Evolutionary conservation across 441 rosid species (phyloP).

Genomic region (Raphanus hybrid): DNA sequence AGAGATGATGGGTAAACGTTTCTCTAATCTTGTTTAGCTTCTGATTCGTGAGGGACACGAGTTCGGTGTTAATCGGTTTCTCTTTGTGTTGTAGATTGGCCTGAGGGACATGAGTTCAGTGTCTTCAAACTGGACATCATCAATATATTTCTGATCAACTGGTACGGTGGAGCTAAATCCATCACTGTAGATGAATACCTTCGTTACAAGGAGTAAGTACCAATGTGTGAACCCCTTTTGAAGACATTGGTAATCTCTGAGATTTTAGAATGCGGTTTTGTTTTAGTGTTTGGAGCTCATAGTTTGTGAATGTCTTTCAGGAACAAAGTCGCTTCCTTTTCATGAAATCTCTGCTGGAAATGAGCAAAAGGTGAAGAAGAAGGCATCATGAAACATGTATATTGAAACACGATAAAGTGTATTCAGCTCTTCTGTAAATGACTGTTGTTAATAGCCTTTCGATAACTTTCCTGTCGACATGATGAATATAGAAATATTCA

Average conservation of each 20-base stretch:
- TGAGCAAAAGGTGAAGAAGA: conserved; percentile 12
- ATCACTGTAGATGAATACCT: conserved; percentile 76
- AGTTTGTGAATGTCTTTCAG: conserved; percentile 18
- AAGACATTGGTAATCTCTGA: conserved; percentile 33
- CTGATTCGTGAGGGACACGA: conserved; percentile 53
- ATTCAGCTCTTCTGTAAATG: conserved; percentile 18
- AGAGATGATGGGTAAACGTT: conserved; percentile 74
- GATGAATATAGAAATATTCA: not conserved
- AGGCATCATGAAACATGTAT: not conserved
- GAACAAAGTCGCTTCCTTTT: conserved; percentile 19
- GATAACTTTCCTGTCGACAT: not conserved
- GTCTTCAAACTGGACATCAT: conserved; percentile 72
- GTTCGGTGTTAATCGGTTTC: too few relatives aligned
- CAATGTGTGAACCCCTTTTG: not conserved
- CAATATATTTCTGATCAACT: conserved; percentile 79
- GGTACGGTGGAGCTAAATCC: conserved; percentile 94
- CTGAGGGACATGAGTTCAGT: conserved; percentile 67
- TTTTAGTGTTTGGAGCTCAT: not conserved
- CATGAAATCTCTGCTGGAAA: not conserved
- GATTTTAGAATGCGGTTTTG: not conserved
- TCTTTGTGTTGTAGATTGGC: conserved; percentile 72
- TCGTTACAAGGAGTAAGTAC: conserved; percentile 58
- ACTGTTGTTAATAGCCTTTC: not conserved
- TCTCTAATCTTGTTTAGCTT: conserved; percentile 2
- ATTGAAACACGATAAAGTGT: conserved; percentile 12